phyloP scores from a whole-genome alignment of 768 basidiomycete species.

The Tylopilus sp. region DNA sequence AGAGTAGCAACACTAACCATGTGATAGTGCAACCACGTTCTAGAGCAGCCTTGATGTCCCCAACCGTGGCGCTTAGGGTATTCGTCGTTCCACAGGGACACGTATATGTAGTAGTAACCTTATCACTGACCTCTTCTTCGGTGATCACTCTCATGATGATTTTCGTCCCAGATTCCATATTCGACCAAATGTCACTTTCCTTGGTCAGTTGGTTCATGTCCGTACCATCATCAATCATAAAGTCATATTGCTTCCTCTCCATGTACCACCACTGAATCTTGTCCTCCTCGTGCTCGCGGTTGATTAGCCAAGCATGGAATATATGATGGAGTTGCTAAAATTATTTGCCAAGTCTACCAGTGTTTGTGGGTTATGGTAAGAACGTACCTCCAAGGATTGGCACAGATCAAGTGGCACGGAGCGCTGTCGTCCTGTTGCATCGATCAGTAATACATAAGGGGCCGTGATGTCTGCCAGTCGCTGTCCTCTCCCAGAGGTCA shows the following conservation, averaged over 20 bases:
- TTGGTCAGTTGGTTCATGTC: not conserved
- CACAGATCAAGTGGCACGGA: constrained; percentile 2
- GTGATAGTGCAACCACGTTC: not conserved
- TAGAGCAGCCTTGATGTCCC: not conserved
- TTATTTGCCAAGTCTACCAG: not conserved
- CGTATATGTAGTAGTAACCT: not conserved
- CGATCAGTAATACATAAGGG: not conserved
- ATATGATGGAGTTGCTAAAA: constrained; percentile 1
- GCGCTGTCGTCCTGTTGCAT: constrained; percentile 3
- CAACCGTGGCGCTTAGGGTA: not conserved
- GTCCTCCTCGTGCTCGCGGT: not conserved
- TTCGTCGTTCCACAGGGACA: not conserved
- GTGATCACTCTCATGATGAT: constrained; percentile 1
- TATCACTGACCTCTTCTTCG: not conserved
- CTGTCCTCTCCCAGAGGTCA: not conserved
- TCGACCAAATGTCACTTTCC: not conserved
- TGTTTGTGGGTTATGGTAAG: not conserved
- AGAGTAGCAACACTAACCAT: not conserved
- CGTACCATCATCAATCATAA: not conserved
- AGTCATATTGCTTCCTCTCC: not conserved
- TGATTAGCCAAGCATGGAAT: not conserved
- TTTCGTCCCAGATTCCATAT: not conserved
- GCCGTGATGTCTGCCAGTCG: not conserved
- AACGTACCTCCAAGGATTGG: not conserved
- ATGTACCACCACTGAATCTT: constrained; percentile 3